phyloP scores from a whole-genome alignment of 225 moss, liverwort and hornwort species.

The Marchantia paleacea region DNA sequence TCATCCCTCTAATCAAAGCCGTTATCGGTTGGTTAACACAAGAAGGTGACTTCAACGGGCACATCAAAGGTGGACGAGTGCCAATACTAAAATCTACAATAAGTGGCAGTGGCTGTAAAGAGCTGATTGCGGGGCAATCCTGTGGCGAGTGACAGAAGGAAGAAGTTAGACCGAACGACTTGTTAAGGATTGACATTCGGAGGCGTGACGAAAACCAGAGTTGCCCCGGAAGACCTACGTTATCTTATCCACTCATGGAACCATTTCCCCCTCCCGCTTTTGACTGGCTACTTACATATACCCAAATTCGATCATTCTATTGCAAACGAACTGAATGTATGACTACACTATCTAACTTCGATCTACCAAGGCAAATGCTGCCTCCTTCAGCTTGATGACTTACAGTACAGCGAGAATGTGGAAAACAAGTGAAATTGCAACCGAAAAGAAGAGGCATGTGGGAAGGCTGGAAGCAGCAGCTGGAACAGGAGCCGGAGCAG shows the following conservation, averaged over 20 bases:
- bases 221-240: not conserved
- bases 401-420: conserved; percentile 27
- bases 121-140: not conserved
- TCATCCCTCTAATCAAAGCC: conserved; percentile 4
- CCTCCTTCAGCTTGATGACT: not conserved
- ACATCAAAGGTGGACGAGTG: not conserved
- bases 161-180: not conserved
- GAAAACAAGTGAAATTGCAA: conserved; percentile 14
- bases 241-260: not conserved
- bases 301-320: not conserved
- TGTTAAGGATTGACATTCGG: not conserved
- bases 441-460: conserved; percentile 9
- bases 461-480: conserved; percentile 25
- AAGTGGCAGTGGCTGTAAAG: not conserved
- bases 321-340: not conserved
- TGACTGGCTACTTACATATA: conserved; percentile 3
- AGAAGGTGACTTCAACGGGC: not conserved
- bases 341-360: not conserved
- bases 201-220: not conserved
- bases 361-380: conserved; percentile 6
- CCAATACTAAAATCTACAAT: conserved; percentile 8
- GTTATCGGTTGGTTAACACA: not conserved
- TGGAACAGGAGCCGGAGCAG: conserved; percentile 20
- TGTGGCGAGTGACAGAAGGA: no score
- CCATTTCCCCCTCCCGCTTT: not conserved